phyloP scores from a whole-genome alignment of 495 filamentous ascomycete species.

The Ramalina intermedia region DNA sequence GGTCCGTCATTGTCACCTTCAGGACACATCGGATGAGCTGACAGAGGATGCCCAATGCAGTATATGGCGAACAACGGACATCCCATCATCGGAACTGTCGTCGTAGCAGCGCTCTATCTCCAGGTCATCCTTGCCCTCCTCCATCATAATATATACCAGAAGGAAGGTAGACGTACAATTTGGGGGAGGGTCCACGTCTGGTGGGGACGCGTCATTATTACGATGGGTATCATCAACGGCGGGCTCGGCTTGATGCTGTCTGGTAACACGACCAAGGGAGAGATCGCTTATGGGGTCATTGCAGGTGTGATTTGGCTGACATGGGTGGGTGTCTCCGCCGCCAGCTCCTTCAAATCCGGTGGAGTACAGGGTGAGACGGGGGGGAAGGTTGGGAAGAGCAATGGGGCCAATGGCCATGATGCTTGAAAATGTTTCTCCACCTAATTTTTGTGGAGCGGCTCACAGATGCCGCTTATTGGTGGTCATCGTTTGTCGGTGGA shows the following conservation, averaged over 20 bases:
- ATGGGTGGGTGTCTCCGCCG: constrained; percentile 27
- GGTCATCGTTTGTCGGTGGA: too few species aligned
- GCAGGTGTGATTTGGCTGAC: constrained; percentile 35
- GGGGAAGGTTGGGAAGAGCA: neutral
- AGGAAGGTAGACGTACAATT: constrained; percentile 30
- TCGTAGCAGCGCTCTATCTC: constrained; percentile 41
- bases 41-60: neutral
- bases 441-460: too few species aligned
- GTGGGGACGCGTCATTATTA: constrained; percentile 48
- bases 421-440: too few species aligned
- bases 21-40: constrained; percentile 10
- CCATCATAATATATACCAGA: constrained; percentile 45
- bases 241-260: constrained; percentile 49
- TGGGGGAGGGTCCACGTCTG: constrained; percentile 54
- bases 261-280: constrained; percentile 24
- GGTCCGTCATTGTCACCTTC: constrained; percentile 5
- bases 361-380: constrained; percentile 2
- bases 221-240: constrained; percentile 56
- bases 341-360: neutral
- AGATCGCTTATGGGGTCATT: constrained; percentile 46
- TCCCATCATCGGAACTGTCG: constrained; percentile 43
- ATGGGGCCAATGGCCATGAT: too few species aligned
- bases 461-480: too few species aligned
- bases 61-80: constrained; percentile 14
- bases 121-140: constrained; percentile 50